Conservation (phyloP, 139 green algal species). For the Yamagishiella unicocca region DNA sequence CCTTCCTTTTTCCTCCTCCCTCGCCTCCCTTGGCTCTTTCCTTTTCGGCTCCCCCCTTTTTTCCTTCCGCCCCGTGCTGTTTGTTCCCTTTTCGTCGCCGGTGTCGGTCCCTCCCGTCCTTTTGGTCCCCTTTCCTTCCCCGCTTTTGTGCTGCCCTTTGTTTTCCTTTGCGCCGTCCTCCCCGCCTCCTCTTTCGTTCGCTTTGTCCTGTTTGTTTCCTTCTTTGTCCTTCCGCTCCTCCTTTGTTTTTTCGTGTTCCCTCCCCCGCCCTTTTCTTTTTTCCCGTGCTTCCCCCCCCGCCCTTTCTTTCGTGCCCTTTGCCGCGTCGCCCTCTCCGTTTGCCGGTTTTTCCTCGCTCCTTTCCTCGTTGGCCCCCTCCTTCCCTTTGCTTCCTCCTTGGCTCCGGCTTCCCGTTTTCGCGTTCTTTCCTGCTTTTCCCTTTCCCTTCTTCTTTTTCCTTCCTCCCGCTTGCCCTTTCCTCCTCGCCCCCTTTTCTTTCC, state of each 20-base stretch:
- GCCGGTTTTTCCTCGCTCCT: no score
- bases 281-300: neutral
- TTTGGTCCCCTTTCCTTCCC: no score
- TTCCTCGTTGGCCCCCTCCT: neutral
- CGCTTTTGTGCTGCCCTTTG: neutral
- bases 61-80: no score
- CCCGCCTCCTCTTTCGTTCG: neutral
- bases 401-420: neutral
- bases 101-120: no score
- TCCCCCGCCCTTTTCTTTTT: neutral
- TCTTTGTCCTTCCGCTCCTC: neutral
- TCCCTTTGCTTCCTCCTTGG: neutral
- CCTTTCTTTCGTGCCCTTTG: neutral
- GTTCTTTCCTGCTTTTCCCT: neutral
- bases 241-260: neutral
- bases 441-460: neutral
- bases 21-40: neutral
- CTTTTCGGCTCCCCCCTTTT: neutral
- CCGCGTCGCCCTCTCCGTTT: neutral
- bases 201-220: no score
- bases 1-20: neutral
- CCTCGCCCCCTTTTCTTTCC: neutral
- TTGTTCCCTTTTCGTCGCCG: no score
- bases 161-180: neutral
- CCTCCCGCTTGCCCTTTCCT: neutral